Conservation (phyloP, 2,329 filamentous ascomycete genomes). For the Mycosphaerella sp. region DNA sequence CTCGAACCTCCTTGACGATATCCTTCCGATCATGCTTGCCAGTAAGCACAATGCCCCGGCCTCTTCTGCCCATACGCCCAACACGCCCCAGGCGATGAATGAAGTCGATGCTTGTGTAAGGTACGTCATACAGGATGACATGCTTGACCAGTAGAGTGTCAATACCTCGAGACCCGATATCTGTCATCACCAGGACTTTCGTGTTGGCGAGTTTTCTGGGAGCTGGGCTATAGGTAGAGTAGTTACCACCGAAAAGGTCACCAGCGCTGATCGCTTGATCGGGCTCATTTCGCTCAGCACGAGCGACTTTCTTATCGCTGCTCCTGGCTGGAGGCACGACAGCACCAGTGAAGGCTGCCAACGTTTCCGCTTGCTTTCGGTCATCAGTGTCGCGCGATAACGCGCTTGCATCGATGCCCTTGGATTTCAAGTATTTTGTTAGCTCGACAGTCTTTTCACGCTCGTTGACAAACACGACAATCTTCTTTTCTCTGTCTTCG, state of each 20-base stretch:
- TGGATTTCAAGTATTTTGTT: constrained; percentile 68
- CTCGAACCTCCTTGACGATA: constrained; percentile 83
- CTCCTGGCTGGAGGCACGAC: constrained; percentile 4
- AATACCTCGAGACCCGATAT: constrained; percentile 85
- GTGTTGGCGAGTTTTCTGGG: constrained; percentile 61
- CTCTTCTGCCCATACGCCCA: constrained; percentile 85
- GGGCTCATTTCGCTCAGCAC: neutral
- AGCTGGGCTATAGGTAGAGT: neutral
- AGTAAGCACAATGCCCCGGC: constrained; percentile 82
- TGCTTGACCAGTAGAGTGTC: constrained; percentile 87
- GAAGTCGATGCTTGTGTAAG: constrained; percentile 95
- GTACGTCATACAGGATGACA: constrained; percentile 94
- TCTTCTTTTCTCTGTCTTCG: constrained; percentile 62
- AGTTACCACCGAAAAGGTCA: constrained; percentile 3
- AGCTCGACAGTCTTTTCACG: constrained; percentile 80
- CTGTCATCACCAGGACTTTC: constrained; percentile 89
- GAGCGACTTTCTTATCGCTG: constrained; percentile 5
- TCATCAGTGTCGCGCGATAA: constrained; percentile 79
- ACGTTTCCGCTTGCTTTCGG: constrained; percentile 67
- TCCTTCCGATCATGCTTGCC: constrained; percentile 85
- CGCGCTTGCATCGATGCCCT: constrained; percentile 82
- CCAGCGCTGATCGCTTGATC: constrained; percentile 8
- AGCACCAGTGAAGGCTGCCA: constrained; percentile 64
- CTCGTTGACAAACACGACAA: constrained; percentile 96
- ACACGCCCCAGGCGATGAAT: constrained; percentile 91